Percentiles rank a stretch among this genome's conserved stretches.
phyloP scores from a whole-genome alignment of 768 basidiomycete genomes.

The Lentinula raphanica region DNA sequence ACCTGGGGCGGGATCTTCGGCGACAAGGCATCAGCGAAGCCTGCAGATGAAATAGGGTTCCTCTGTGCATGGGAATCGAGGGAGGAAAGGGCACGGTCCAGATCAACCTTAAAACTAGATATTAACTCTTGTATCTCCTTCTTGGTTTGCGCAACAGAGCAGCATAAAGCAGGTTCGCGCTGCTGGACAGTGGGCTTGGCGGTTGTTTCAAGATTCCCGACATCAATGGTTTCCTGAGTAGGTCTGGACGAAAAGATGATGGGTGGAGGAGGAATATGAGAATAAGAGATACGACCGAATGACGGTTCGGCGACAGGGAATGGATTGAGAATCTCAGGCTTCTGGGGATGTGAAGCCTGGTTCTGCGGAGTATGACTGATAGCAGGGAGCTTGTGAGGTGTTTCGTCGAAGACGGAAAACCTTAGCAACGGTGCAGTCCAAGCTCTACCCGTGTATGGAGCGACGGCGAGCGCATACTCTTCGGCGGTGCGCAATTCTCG shows the following conservation, averaged over 20 bases:
- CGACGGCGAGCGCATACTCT: conserved; percentile 51
- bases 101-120: conserved; percentile 45
- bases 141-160: conserved; percentile 41
- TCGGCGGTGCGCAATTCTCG: conserved; percentile 52
- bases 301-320: conserved; percentile 7
- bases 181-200: conserved; percentile 9
- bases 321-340: conserved; percentile 7
- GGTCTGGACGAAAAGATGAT: conserved; percentile 25
- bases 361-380: not conserved
- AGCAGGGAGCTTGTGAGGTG: conserved; percentile 30
- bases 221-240: conserved; percentile 19
- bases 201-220: conserved; percentile 14
- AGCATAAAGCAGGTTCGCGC: conserved; percentile 28
- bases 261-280: conserved; percentile 30
- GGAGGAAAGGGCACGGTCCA: conserved; percentile 39
- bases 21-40: not conserved
- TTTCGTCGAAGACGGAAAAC: conserved; percentile 57
- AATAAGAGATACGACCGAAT: conserved; percentile 21
- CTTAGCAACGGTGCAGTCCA: conserved; percentile 58
- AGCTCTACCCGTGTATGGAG: conserved; percentile 42
- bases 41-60: not conserved
- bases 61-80: not conserved
- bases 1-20: not conserved
- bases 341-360: conserved; percentile 3
- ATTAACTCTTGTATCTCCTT: conserved; percentile 44